A percentile compares a stretch with the other conserved stretches of the same genome.
phyloP scores from a whole-genome alignment of 768 basidiomycete species.

The Rhodotorula toruloides region DNA sequence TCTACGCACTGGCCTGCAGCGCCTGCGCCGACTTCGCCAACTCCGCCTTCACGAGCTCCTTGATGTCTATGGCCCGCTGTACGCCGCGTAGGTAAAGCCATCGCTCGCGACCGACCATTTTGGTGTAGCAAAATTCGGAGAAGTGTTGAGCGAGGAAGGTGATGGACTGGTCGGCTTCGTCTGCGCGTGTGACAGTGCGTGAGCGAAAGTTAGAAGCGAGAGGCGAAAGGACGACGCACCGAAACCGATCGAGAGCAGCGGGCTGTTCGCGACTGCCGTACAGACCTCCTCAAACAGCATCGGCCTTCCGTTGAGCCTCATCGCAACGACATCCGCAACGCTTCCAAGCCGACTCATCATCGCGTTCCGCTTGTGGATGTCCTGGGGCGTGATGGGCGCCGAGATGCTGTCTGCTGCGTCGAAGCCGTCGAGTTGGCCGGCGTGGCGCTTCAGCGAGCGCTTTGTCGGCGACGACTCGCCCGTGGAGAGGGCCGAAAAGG shows the following conservation, averaged over 20 bases:
- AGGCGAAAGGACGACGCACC: neutral
- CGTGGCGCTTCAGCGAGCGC: slow-evolving; percentile 29
- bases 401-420: neutral
- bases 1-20: neutral
- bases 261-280: slow-evolving; percentile 31
- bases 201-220: neutral
- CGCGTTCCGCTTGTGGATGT: slow-evolving; percentile 28
- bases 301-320: slow-evolving; percentile 17
- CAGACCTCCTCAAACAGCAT: slow-evolving; percentile 32
- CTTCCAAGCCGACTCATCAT: slow-evolving; percentile 35
- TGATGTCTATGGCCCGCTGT: slow-evolving; percentile 21
- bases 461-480: slow-evolving; percentile 29
- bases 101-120: slow-evolving; percentile 15
- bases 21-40: slow-evolving; percentile 2
- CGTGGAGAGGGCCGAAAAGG: slow-evolving; percentile 18
- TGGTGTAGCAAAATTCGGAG: slow-evolving; percentile 31
- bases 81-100: slow-evolving; percentile 22
- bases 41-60: slow-evolving; percentile 16
- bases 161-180: slow-evolving; percentile 33
- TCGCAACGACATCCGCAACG: slow-evolving; percentile 37
- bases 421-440: neutral
- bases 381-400: neutral
- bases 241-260: slow-evolving; percentile 29
- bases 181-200: neutral
- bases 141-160: slow-evolving; percentile 26